These are phyloP conservation scores for Dictyostelium citrinum DNA, from an alignment of 78 protist genomes.

Conservation along the genomic window DNA sequence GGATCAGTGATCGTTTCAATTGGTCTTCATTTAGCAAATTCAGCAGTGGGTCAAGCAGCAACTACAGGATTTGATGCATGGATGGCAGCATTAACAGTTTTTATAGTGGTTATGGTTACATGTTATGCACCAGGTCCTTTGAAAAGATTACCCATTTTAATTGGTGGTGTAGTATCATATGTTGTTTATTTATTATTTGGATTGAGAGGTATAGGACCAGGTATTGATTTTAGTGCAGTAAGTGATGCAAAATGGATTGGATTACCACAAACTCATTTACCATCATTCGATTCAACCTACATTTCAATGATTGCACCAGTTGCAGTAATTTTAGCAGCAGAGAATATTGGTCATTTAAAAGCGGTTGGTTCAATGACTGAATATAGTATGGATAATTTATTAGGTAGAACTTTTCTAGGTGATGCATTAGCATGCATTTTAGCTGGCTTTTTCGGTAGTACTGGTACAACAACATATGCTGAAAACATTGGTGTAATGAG, in stretches of 20 bases:
- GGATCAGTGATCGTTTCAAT: slow-evolving; percentile 15
- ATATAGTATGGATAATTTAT: not conserved
- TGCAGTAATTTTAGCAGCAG: slow-evolving; percentile 19
- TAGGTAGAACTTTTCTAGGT: slow-evolving; percentile 29
- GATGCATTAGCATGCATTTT: slow-evolving; percentile 20
- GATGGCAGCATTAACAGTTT: not conserved
- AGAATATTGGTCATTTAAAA: slow-evolving; percentile 40
- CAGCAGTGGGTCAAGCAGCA: not conserved
- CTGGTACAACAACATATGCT: slow-evolving; percentile 40
- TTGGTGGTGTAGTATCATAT: slow-evolving; percentile 13
- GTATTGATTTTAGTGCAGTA: slow-evolving; percentile 4
- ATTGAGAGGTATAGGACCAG: slow-evolving; percentile 38
- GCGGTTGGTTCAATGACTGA: slow-evolving; percentile 28
- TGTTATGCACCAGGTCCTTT: slow-evolving; percentile 29
- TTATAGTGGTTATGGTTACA: not conserved
- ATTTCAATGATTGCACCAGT: slow-evolving; percentile 27
- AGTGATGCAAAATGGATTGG: slow-evolving; percentile 12
- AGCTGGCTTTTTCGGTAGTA: slow-evolving; percentile 7
- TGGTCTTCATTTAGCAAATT: not conserved
- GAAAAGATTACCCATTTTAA: slow-evolving; percentile 21
- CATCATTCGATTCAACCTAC: not conserved
- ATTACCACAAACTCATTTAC: not conserved
- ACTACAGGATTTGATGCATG: slow-evolving; percentile 34
- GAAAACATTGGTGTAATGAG: slow-evolving; percentile 67
- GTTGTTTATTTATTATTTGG: slow-evolving; percentile 9